These are phyloP conservation scores for Anethum foeniculum DNA, from an alignment of 140 eudicot genomes.

Conservation along the genomic window DNA sequence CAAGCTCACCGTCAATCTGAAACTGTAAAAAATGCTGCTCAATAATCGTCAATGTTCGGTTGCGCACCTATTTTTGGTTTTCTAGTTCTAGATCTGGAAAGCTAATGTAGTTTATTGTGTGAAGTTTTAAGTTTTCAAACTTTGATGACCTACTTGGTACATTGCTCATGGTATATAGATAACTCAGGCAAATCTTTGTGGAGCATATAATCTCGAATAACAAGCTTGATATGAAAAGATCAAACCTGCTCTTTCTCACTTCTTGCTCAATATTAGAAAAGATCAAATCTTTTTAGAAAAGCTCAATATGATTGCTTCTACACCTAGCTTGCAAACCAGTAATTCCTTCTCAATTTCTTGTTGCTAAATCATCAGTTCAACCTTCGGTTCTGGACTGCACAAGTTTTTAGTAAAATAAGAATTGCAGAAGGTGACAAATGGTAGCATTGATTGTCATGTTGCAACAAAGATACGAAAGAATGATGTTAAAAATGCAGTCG, in stretches of 20 bases:
- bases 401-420: not conserved
- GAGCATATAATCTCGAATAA: not conserved
- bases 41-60: not conserved
- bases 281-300: too few relatives aligned
- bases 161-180: constrained; percentile 8
- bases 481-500: not conserved
- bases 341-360: not conserved
- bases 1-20: constrained; percentile 1
- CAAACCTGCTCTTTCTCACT: not conserved
- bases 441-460: not conserved
- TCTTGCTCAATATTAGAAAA: too few relatives aligned
- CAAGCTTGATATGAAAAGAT: not conserved
- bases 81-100: constrained; percentile 6
- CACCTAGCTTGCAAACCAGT: too few relatives aligned
- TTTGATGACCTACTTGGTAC: not conserved
- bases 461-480: not conserved
- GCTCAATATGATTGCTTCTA: too few relatives aligned
- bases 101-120: not conserved
- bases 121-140: not conserved
- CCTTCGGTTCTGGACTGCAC: not conserved
- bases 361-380: not conserved
- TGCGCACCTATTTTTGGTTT: not conserved
- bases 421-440: not conserved
- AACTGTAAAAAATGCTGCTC: constrained; percentile 1
- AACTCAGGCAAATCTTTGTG: not conserved